Evolutionary conservation across 768 basidiomycete species (phyloP).

Genomic region (Suillus decipiens): DNA sequence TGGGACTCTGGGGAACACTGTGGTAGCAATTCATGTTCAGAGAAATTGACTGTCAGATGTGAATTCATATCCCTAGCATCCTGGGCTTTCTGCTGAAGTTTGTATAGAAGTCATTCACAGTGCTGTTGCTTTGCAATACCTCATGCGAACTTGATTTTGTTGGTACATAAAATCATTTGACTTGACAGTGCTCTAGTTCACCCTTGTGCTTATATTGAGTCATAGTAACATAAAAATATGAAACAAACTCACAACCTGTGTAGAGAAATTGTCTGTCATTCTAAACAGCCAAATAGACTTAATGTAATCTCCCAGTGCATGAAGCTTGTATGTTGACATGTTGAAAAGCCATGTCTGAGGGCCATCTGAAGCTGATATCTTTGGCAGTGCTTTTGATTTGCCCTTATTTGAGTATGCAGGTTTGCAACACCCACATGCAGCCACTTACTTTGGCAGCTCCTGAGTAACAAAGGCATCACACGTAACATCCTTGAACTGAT

Average conservation of each 20-base stretch:
- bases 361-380: neutral
- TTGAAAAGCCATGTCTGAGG: slow-evolving; percentile 2
- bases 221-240: neutral
- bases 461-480: slow-evolving; percentile 28
- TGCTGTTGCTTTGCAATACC: slow-evolving; percentile 30
- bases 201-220: slow-evolving; percentile 25
- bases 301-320: slow-evolving; percentile 15
- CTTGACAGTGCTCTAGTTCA: slow-evolving; percentile 36
- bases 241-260: slow-evolving; percentile 23
- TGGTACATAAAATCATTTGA: slow-evolving; percentile 42
- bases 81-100: slow-evolving; percentile 19
- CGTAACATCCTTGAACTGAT: slow-evolving; percentile 26
- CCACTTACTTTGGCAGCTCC: slow-evolving; percentile 41
- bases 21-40: slow-evolving; percentile 15
- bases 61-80: neutral
- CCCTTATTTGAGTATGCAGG: slow-evolving; percentile 7
- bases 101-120: slow-evolving; percentile 15
- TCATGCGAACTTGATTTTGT: slow-evolving; percentile 27
- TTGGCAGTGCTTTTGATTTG: neutral
- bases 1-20: slow-evolving; percentile 1
- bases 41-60: neutral
- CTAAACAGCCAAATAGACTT: slow-evolving; percentile 23
- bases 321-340: slow-evolving; percentile 15
- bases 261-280: slow-evolving; percentile 38
- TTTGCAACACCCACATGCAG: slow-evolving; percentile 26